These are phyloP conservation scores for Lepidium didymum DNA, from an alignment of 345 rosid genomes.

Conservation along the genomic window DNA sequence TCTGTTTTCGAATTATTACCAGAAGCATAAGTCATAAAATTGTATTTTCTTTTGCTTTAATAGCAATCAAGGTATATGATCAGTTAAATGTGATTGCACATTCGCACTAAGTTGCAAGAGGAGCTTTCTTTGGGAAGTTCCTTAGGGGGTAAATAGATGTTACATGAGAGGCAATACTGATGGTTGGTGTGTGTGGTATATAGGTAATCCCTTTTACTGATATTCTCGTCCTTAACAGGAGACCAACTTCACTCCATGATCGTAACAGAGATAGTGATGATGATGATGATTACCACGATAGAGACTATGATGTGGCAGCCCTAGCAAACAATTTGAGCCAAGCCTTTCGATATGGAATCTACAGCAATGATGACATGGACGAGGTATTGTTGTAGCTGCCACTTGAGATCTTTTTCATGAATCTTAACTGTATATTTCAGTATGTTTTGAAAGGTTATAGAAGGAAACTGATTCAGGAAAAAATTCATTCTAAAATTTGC, in stretches of 20 bases:
- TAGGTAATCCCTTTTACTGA: not conserved
- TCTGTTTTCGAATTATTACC: not conserved
- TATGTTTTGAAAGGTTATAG: not conserved
- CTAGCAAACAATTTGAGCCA: constrained; percentile 86
- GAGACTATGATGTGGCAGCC: constrained; percentile 95
- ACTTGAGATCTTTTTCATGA: not conserved
- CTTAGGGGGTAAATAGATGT: not conserved
- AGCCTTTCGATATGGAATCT: constrained; percentile 87
- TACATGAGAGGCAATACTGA: not conserved
- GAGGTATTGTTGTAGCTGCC: constrained; percentile 43
- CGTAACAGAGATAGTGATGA: constrained; percentile 84
- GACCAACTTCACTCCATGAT: constrained; percentile 81
- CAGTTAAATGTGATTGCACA: constrained; percentile 1
- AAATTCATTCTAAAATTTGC: not conserved
- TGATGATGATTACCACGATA: constrained; percentile 90
- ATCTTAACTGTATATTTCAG: not conserved
- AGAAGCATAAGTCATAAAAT: not conserved
- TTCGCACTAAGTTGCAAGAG: not conserved
- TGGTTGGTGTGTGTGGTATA: constrained; percentile 3
- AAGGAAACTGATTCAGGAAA: not conserved
- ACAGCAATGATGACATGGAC: constrained; percentile 66
- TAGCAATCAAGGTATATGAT: not conserved
- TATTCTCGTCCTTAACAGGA: constrained; percentile 46
- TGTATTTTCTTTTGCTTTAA: constrained; percentile 4
- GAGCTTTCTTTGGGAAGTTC: constrained; percentile 1